These are phyloP conservation scores for Entelexis sorbosivorans DNA, from an alignment of 1,139 yeast genomes.

Conservation along the genomic window DNA sequence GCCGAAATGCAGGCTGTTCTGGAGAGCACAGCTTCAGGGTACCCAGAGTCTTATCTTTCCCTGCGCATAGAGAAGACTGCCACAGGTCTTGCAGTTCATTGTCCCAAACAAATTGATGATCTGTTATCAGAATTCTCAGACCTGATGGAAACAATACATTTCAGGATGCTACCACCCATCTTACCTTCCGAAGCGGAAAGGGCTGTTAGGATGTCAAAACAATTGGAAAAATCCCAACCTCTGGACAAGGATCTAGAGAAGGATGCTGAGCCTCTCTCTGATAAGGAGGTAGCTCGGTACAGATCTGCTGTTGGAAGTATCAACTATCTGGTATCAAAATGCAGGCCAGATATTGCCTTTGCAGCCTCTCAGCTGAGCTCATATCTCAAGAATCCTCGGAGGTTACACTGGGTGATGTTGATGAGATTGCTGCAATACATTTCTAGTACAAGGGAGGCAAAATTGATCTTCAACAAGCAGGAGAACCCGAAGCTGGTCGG, in stretches of 20 bases:
- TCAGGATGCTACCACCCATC: background rate
- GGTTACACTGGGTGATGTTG: background rate
- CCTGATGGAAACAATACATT: background rate
- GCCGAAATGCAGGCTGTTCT: background rate
- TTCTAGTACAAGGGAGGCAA: background rate
- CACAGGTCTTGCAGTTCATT: background rate
- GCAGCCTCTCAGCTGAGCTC: background rate
- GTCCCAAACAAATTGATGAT: too few species aligned
- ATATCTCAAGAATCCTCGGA: background rate
- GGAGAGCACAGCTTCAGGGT: background rate
- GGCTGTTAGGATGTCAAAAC: background rate
- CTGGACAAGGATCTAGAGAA: background rate
- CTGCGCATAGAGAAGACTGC: background rate
- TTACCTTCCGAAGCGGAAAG: background rate
- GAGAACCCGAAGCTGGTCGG: background rate
- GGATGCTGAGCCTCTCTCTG: background rate
- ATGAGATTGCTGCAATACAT: background rate
- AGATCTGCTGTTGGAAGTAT: background rate
- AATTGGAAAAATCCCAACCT: background rate
- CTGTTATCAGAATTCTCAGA: too few species aligned
- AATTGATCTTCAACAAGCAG: background rate
- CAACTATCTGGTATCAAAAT: background rate
- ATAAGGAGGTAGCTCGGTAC: background rate
- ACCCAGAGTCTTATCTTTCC: background rate
- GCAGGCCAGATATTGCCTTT: background rate